Evolutionary conservation across 192 early-diverging fungal genomes (phyloP).

Genomic region (Backusella macrospora): DNA sequence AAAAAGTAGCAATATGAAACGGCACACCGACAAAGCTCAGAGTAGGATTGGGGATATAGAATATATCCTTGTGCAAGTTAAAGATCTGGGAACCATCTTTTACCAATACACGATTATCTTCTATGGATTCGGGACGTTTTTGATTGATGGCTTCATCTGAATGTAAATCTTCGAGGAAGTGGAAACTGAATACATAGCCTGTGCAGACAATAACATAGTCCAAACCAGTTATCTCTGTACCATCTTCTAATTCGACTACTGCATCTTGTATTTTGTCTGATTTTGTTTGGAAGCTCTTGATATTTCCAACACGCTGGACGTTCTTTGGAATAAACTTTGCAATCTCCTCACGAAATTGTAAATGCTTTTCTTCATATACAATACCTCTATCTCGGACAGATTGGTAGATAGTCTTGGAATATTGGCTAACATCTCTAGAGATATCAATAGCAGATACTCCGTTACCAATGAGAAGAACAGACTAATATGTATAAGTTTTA

Average conservation of each 20-base stretch:
- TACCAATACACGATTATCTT: not conserved
- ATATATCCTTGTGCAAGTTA: slow-evolving; percentile 27
- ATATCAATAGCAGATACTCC: slow-evolving; percentile 56
- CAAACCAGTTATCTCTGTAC: slow-evolving; percentile 34
- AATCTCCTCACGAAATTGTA: not conserved
- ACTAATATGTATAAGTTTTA: slow-evolving; percentile 14
- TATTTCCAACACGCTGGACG: not conserved
- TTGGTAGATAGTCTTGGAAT: slow-evolving; percentile 41
- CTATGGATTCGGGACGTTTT: not conserved
- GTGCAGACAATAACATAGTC: slow-evolving; percentile 67
- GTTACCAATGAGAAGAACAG: slow-evolving; percentile 57
- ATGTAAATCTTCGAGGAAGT: slow-evolving; percentile 56
- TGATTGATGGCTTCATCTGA: slow-evolving; percentile 39
- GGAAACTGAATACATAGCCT: slow-evolving; percentile 63
- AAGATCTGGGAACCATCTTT: not conserved
- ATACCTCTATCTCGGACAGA: slow-evolving; percentile 31
- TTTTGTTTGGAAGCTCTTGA: not conserved
- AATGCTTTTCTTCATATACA: not conserved
- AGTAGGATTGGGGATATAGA: slow-evolving; percentile 54
- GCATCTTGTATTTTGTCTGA: slow-evolving; percentile 3
- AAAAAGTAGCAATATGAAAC: slow-evolving; percentile 57
- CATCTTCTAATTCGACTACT: slow-evolving; percentile 18
- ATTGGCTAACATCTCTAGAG: slow-evolving; percentile 43
- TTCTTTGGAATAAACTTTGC: not conserved
- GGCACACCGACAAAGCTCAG: slow-evolving; percentile 65